These are phyloP conservation scores for Podaxis pistillaris DNA, from an alignment of 768 basidiomycete genomes.

Conservation along the genomic window DNA sequence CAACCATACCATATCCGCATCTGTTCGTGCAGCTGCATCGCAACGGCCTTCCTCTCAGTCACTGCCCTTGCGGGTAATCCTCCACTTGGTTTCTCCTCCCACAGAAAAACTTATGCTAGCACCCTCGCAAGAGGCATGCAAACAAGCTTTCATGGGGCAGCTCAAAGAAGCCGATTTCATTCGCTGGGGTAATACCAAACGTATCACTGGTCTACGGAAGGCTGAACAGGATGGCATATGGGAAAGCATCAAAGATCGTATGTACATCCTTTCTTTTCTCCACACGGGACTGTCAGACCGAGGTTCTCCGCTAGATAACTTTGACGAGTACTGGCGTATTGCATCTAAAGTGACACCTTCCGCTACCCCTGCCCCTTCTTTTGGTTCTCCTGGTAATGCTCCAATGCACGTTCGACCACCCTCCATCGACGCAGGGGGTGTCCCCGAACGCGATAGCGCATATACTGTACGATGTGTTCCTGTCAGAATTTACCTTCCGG, in stretches of 20 bases:
- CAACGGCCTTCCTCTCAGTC: constrained; percentile 32
- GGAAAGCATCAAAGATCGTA: constrained; percentile 95
- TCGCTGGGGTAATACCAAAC: constrained; percentile 93
- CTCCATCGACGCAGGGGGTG: constrained; percentile 56
- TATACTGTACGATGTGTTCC: constrained; percentile 89
- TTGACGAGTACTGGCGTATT: constrained; percentile 92
- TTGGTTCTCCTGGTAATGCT: constrained; percentile 57
- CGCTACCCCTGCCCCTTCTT: constrained; percentile 61
- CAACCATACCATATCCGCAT: constrained; percentile 67
- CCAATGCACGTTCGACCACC: constrained; percentile 64
- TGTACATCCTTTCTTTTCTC: constrained; percentile 27
- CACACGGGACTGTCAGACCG: background rate
- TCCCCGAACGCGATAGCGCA: constrained; percentile 73
- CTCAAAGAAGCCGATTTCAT: constrained; percentile 97
- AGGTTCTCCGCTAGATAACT: constrained; percentile 67
- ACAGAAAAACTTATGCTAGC: constrained; percentile 81
- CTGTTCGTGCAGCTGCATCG: constrained; percentile 48
- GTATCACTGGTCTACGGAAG: constrained; percentile 88
- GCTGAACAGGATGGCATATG: constrained; percentile 95
- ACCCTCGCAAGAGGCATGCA: constrained; percentile 82
- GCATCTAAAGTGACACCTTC: constrained; percentile 91
- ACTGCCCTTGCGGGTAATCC: constrained; percentile 70
- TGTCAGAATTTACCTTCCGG: constrained; percentile 84
- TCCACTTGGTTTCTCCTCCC: constrained; percentile 88
- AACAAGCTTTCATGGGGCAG: constrained; percentile 93